These are phyloP conservation scores for Crithidia bombi DNA, from an alignment of 208 protist genomes.

Conservation along the genomic window DNA sequence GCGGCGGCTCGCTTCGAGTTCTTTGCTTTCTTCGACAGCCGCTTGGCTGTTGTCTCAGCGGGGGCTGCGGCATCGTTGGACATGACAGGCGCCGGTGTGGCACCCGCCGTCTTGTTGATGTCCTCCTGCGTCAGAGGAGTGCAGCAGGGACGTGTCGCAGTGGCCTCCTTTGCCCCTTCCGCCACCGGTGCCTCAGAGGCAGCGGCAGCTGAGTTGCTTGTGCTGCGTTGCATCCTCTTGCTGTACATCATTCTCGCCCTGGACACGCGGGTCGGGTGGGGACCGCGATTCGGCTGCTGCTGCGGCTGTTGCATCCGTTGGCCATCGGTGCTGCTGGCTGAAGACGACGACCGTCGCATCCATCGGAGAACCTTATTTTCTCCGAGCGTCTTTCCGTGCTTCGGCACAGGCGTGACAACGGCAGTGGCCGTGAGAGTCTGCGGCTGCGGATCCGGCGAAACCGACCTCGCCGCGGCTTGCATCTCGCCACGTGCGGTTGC, in stretches of 20 bases:
- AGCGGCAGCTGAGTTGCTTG: not conserved
- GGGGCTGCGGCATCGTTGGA: not conserved
- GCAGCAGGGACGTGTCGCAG: not conserved
- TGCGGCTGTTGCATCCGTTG: not conserved
- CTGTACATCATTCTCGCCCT: not conserved
- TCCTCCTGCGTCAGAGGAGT: not conserved
- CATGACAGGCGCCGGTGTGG: not conserved
- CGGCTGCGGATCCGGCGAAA: constrained; percentile 1
- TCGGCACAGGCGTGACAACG: not conserved
- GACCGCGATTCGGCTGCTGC: constrained; percentile 7
- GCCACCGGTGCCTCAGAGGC: not conserved
- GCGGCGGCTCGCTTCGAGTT: not conserved
- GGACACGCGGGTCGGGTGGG: not conserved
- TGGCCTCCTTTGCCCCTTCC: not conserved
- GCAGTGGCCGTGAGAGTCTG: not conserved
- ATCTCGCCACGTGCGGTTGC: not conserved
- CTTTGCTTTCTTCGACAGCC: not conserved
- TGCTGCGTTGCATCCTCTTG: not conserved
- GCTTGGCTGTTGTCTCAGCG: not conserved
- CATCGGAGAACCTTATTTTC: constrained; percentile 2
- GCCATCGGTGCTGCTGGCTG: not conserved
- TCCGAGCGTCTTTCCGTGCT: constrained; percentile 3
- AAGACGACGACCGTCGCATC: constrained; percentile 7
- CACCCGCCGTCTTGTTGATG: not conserved
- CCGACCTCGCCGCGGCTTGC: not conserved